Conservation (phyloP, 139 green algal species). For the Volvox reticuliferus region DNA sequence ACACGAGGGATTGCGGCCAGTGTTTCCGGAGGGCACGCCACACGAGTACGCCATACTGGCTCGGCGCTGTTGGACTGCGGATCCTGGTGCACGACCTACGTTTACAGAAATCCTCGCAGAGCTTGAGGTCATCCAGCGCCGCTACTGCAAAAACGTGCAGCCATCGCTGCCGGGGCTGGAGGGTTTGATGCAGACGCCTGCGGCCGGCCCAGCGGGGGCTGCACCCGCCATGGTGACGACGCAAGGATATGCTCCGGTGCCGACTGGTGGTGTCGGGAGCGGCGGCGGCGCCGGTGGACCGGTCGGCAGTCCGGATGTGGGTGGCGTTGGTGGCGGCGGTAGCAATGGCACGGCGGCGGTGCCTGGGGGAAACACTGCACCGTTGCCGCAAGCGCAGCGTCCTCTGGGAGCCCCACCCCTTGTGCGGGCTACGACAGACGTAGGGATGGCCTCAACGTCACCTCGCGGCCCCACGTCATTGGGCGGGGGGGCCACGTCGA, state of each 20-base stretch:
- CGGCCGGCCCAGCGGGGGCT: neutral
- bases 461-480: neutral
- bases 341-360: neutral
- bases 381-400: slow-evolving; percentile 30
- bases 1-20: slow-evolving; percentile 49
- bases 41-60: slow-evolving; percentile 40
- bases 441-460: slow-evolving; percentile 15
- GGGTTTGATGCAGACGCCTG: neutral
- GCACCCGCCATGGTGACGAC: neutral
- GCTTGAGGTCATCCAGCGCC: slow-evolving; percentile 30
- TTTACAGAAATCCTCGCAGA: slow-evolving; percentile 51
- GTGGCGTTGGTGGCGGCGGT: neutral
- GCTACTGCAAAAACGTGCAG: slow-evolving; percentile 31
- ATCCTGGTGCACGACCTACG: slow-evolving; percentile 41
- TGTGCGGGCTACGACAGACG: neutral
- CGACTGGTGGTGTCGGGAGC: neutral
- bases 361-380: neutral
- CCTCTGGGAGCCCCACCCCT: neutral
- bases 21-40: slow-evolving; percentile 38
- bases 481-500: neutral
- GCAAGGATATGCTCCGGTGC: neutral
- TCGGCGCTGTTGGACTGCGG: slow-evolving; percentile 45
- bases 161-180: slow-evolving; percentile 20
- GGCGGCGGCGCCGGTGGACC: neutral
- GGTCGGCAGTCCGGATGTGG: neutral